Base-by-base conservation (phyloP, 129 eudicot genomes). In the sunflower (Helianthus annuus) region DNA sequence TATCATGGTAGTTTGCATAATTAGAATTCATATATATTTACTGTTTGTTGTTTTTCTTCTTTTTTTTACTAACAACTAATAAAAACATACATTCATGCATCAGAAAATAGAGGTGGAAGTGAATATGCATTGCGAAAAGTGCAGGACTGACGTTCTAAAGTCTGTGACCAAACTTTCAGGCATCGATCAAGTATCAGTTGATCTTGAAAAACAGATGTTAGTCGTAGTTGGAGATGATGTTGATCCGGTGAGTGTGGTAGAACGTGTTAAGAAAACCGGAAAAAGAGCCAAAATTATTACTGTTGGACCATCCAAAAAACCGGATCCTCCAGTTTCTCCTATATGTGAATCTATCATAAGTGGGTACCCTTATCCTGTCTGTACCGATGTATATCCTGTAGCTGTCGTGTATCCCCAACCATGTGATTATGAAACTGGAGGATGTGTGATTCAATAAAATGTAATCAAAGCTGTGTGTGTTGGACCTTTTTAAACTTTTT, bases 61-160 rank as follows among this genome's bases (percentile, higher is more conserved):
- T 45, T 2, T 10, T 45, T 45, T 45, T 45, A 40, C 45, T 40
- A 5, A 45, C 51, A 40, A 45, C 51, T 45, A 45, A 45, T 10
- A 45, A 10, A 10, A 45, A 10, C 51, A 1, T 45, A 45, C 4
- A 54, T 44, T 46, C 39, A 34, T 62, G n/a, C 9, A 65, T 13
- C 73, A 70, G 83, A 64, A 83, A 79, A 83, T 57, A 12, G 82
- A 66, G 60, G 42, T 64, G 24, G 38, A 19, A 15, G 78, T 74
- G 42, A 62, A 64, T 52, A 64, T 74, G 71, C 58, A 72, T 29
- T 52, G 54, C 65, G 42, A 74, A 64, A 49, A 64, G 16, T 74
- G 78, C 40, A 74, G 64, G 64, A 74, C 14, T 0, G 38, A 38
- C 39, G 70, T 74, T 16, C 54, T 74, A 51, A 74, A 64, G 44